Conservation (phyloP, 306 rosid genomes). For the Ormosia semicastrata region DNA sequence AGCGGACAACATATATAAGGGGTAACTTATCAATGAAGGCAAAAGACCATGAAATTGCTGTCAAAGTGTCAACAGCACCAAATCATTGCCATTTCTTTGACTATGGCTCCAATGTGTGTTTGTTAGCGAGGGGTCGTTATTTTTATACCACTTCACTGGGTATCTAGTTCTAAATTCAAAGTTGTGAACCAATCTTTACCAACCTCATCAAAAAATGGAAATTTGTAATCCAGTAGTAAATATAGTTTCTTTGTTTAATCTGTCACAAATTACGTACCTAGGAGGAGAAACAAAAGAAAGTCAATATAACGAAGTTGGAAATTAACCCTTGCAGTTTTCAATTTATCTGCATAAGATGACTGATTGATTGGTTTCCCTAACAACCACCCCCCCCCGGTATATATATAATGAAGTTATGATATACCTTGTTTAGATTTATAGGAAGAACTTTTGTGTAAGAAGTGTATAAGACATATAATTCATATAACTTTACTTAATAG, state of each 20-base stretch:
- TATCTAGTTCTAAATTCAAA: constrained; percentile 27
- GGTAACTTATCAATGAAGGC: constrained; percentile 31
- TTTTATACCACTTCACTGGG: neutral
- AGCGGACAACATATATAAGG: constrained; percentile 9
- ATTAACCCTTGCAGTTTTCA: neutral
- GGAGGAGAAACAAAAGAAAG: constrained; percentile 2
- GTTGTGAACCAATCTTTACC: constrained; percentile 36
- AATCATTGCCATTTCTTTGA: constrained; percentile 35
- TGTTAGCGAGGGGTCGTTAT: neutral
- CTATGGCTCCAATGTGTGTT: neutral
- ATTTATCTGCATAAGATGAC: constrained; percentile 17
- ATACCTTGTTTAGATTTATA: too few relatives aligned
- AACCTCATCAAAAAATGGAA: constrained; percentile 34
- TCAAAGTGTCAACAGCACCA: constrained; percentile 23
- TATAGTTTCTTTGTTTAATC: neutral
- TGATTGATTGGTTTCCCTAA: neutral
- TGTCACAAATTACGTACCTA: neutral
- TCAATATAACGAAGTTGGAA: neutral
- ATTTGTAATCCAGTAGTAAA: neutral
- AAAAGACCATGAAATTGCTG: constrained; percentile 16
- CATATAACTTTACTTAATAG: too few relatives aligned
- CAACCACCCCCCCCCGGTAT: too few relatives aligned
- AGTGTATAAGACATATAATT: too few relatives aligned
- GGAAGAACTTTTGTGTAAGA: too few relatives aligned
- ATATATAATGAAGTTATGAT: too few relatives aligned